phyloP scores from a whole-genome alignment of 108 stramenopile genomes.

The Nannochloropsis oceanica region DNA sequence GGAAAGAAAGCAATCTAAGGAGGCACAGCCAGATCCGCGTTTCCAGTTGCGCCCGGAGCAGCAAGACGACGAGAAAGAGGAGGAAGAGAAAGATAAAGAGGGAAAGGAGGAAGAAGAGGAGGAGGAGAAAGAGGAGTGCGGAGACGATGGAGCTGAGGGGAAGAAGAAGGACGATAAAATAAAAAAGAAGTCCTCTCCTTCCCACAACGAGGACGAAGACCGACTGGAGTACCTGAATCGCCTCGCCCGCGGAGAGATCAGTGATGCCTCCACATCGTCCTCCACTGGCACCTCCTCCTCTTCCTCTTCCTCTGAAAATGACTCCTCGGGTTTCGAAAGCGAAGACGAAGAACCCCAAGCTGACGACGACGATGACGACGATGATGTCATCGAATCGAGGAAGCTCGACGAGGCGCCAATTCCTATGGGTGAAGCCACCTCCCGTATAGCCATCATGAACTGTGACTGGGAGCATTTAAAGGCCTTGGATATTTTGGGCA shows the following conservation, averaged over 20 bases:
- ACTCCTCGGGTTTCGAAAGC: constrained; percentile 15
- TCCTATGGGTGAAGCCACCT: constrained; percentile 11
- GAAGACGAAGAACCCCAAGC: constrained; percentile 25
- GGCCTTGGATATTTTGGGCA: constrained; percentile 67
- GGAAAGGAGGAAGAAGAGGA: background rate
- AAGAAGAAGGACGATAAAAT: background rate
- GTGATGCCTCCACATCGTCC: constrained; percentile 44
- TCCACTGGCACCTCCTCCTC: constrained; percentile 37
- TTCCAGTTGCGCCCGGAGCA: background rate
- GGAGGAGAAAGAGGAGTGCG: background rate
- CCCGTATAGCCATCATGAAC: constrained; percentile 56
- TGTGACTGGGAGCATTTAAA: constrained; percentile 77
- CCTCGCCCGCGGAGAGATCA: constrained; percentile 72
- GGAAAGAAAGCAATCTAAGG: background rate
- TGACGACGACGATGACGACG: constrained; percentile 42
- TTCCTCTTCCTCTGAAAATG: constrained; percentile 18
- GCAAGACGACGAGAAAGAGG: constrained; percentile 9
- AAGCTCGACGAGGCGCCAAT: background rate
- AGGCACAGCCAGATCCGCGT: background rate
- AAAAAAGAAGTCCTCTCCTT: background rate
- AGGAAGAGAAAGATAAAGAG: background rate
- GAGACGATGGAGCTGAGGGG: background rate
- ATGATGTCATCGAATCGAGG: constrained; percentile 16
- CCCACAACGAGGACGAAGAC: constrained; percentile 26
- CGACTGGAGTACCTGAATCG: constrained; percentile 79